Evolutionary conservation across 2,329 filamentous ascomycete genomes (phyloP).

Genomic region (Cytospora schulzeri): DNA sequence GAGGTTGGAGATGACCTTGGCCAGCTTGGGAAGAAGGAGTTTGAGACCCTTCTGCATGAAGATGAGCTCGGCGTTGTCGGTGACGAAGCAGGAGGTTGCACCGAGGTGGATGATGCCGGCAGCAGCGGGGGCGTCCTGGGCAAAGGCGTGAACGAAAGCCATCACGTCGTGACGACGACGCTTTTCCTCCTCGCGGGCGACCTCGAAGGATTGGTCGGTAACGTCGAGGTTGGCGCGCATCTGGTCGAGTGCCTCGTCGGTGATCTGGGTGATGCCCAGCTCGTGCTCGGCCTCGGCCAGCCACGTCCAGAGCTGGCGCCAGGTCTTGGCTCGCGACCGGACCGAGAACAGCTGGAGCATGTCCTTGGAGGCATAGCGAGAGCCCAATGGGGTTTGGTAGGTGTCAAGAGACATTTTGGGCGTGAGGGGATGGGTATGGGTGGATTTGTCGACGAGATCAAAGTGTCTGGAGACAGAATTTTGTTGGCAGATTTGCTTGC

Average conservation of each 20-base stretch:
- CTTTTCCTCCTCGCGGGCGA: constrained; percentile 77
- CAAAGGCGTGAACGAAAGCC: constrained; percentile 68
- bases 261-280: constrained; percentile 73
- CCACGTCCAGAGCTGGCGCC: constrained; percentile 83
- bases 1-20: constrained; percentile 76
- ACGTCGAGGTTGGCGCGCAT: constrained; percentile 75
- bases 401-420: constrained; percentile 41
- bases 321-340: constrained; percentile 73
- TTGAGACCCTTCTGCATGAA: constrained; percentile 75
- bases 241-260: constrained; percentile 72
- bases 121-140: constrained; percentile 71
- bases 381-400: constrained; percentile 69
- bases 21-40: constrained; percentile 75
- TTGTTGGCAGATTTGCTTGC: too few relatives aligned
- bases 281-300: constrained; percentile 83
- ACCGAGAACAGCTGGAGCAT: constrained; percentile 82
- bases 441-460: too few relatives aligned
- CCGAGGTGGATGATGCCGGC: constrained; percentile 68
- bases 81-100: constrained; percentile 56
- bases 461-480: too few relatives aligned
- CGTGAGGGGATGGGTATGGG: too few relatives aligned
- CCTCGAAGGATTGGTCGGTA: constrained; percentile 75
- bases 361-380: constrained; percentile 72
- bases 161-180: constrained; percentile 55
- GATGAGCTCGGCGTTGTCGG: constrained; percentile 78